Evolutionary conservation across 2,329 filamentous ascomycete species (phyloP), one percentile per base, ranked within the genome.

Genomic region (Fusarium paranaense): DNA sequence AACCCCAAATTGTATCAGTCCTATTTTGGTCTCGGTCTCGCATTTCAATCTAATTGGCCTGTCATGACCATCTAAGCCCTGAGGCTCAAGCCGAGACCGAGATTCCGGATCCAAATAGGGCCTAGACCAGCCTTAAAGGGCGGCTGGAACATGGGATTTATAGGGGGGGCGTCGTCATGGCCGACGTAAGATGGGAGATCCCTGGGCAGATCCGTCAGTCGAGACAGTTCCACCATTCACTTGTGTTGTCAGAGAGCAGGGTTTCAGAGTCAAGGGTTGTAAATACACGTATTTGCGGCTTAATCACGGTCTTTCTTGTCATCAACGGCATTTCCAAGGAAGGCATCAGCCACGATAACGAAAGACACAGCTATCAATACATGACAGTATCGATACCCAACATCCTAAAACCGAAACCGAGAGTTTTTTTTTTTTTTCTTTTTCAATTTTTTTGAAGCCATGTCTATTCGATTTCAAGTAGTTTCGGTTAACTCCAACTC

Each of bases 1-100:
- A 27, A 9, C n/a, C 20, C 32, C 35, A 10, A 9, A 8, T 57
- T 38, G 32, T 37, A 20, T 25, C 33, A 35, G 54, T 7, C 13
- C 54, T 58, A 58, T 58, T 58, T 58, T 58, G 3, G 33, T 37
- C 54, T 58, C 54, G 54, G 33, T 58, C 54, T 58, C 54, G 54
- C 32, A 18, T 58, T 27, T 25, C 25, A 8, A 25, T 3, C n/a
- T 57, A 5, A 57, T 57, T 57, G 54, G 54, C 9, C n/a, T 27
- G 20, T n/a, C 6, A 5, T 35, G 40, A 1, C 20, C 6, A 27
- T 22, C 33, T 27, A 9, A 25, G 33, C 30, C 54, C 32, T 58
- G 32, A 57, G 32, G 30, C 33, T 37, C 30, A 35, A 57, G 32
- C 33, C 54, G 54, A 58, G 33, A 58, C 54, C 54, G 54, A 58